Conservation (phyloP, 169 alveolate genomes). For the Eimeria maxima region DNA sequence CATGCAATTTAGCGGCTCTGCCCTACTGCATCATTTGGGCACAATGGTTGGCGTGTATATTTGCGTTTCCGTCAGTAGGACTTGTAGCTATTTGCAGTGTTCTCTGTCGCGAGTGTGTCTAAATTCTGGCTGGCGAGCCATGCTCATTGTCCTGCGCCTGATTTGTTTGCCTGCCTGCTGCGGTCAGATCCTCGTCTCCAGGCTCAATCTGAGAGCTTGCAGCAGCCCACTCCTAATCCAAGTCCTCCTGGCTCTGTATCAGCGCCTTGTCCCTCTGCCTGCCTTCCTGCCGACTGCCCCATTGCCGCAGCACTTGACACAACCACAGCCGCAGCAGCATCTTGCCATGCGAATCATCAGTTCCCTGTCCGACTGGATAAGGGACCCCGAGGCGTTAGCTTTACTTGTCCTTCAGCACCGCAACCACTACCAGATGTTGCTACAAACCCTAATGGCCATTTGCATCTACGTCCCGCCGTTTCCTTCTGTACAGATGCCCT, state of each 20-base stretch:
- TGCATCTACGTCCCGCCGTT: constrained; percentile 71
- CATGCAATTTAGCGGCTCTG: background rate
- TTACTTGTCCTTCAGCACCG: constrained; percentile 69
- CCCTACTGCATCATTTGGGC: background rate
- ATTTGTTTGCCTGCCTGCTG: background rate
- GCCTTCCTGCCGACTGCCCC: constrained; percentile 79
- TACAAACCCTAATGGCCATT: constrained; percentile 79
- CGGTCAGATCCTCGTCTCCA: constrained; percentile 61
- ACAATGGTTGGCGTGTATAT: background rate
- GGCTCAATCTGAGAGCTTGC: constrained; percentile 65
- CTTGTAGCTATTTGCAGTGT: background rate
- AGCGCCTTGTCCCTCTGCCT: constrained; percentile 78
- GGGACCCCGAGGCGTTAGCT: constrained; percentile 27
- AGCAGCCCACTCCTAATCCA: constrained; percentile 75
- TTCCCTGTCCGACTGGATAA: constrained; percentile 59
- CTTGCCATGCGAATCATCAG: constrained; percentile 37
- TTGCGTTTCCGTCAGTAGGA: background rate
- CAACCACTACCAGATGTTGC: constrained; percentile 75
- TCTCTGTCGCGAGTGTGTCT: background rate
- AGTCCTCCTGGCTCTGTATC: constrained; percentile 69
- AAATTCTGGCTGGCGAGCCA: background rate
- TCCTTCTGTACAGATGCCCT: constrained; percentile 19
- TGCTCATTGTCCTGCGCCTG: background rate
- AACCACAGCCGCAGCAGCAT: constrained; percentile 77
- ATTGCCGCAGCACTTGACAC: constrained; percentile 65